Base-by-base conservation (phyloP, 1,284 basidiomycete species). In the Cryptococcus amylolentus region DNA sequence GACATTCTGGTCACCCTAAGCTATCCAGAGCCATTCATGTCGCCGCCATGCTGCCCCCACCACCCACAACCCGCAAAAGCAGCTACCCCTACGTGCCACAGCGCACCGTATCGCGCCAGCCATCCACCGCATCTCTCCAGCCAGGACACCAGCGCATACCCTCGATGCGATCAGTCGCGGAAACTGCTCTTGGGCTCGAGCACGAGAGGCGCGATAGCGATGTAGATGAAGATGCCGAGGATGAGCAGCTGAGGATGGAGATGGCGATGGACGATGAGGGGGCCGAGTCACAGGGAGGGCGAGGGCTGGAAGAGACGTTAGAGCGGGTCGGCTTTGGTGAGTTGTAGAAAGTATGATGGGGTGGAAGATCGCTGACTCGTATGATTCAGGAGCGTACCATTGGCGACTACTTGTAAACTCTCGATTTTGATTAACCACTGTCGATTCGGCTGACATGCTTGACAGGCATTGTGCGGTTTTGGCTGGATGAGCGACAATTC, bases 311-410 rank as follows among this genome's bases (percentile, higher is more conserved):
- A 77, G 86, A 83, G 70, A 93, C 89, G 1, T 88, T 94, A 76
- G 89, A 93, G 71, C 83, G 84, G 43, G 89, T 94, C 67, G 91
- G 91, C 35, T 92, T 94, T 86, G 91, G 91, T 83, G 62, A 40
- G 74, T 66, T 75, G 68, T 26, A n/a, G 46, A 20, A 26, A 13
- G 23, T 18, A 20, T 63, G 62, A 37, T 62, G 56, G 49, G 49
- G 55, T 52, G 54, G 26, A 20, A 16, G 41, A 4, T 12, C 42
- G 20, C 20, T 44, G 42, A 50, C 51, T 65, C 52, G 38, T 40
- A 41, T 52, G 27, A 37, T 20, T 20, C 64, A 85, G 84, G 84
- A 47, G 84, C 83, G 56, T 91, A 91, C 68, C 88, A 91, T 63
- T 90, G 88, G 88, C 83, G 84, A 26, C 77, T 91, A 50, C 73